Conservation (phyloP, 2,329 filamentous ascomycete species). For the Catunica adiposa region DNA sequence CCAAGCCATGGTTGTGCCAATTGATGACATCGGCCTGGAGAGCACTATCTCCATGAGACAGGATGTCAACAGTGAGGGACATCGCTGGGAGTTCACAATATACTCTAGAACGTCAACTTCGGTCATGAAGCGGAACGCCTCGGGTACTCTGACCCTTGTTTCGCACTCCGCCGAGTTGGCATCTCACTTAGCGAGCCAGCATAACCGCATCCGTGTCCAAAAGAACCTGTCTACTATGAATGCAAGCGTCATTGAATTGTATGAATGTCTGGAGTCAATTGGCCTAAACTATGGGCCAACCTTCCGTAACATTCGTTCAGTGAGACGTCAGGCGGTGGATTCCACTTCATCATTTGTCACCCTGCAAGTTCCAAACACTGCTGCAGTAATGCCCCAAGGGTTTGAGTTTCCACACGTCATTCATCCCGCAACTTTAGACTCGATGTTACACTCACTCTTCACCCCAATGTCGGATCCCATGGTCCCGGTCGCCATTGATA, state of each 20-base stretch:
- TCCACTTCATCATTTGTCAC: conserved; percentile 21
- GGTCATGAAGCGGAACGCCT: conserved; percentile 23
- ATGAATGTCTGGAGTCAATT: conserved; percentile 32
- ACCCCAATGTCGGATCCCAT: conserved; percentile 28
- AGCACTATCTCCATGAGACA: conserved; percentile 29
- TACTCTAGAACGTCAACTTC: conserved; percentile 28
- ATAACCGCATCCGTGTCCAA: neutral
- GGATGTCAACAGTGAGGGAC: neutral
- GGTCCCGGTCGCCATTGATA: conserved; percentile 32
- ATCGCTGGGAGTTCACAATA: conserved; percentile 26
- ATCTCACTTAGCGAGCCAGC: neutral
- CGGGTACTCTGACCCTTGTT: conserved; percentile 16
- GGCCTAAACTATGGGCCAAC: conserved; percentile 35
- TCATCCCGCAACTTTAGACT: conserved; percentile 41
- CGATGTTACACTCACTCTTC: conserved; percentile 37
- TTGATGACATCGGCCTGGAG: conserved; percentile 31
- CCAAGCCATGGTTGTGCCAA: conserved; percentile 35
- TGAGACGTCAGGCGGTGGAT: conserved; percentile 20
- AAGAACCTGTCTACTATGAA: neutral
- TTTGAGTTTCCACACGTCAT: conserved; percentile 39
- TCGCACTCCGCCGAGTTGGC: neutral
- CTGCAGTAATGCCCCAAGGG: conserved; percentile 33
- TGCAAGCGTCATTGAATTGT: conserved; percentile 21
- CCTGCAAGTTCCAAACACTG: conserved; percentile 32
- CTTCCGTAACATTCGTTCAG: conserved; percentile 31